These are phyloP conservation scores for Cadophora malorum DNA, from an alignment of 2,329 filamentous ascomycete genomes.

Conservation along the genomic window DNA sequence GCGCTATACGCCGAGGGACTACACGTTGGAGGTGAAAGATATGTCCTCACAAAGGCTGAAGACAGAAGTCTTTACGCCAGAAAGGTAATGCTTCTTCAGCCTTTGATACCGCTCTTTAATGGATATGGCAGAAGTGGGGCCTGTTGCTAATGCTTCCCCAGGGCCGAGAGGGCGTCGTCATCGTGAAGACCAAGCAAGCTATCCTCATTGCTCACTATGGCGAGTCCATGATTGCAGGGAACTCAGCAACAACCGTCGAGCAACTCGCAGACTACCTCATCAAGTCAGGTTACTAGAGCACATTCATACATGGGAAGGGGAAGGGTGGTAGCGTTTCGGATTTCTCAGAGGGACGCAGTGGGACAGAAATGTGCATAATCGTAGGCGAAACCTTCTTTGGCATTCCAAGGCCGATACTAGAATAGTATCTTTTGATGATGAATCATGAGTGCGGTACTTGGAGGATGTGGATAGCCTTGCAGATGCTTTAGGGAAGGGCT, in stretches of 20 bases:
- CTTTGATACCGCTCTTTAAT: background rate
- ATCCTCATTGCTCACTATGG: slow-evolving; percentile 88
- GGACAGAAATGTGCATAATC: slow-evolving; percentile 33
- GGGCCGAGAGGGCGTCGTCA: slow-evolving; percentile 81
- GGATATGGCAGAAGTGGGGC: background rate
- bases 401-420: slow-evolving; percentile 41
- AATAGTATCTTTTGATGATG: slow-evolving; percentile 38
- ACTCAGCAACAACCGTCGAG: slow-evolving; percentile 80
- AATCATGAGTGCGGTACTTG: slow-evolving; percentile 27
- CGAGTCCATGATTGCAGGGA: slow-evolving; percentile 74
- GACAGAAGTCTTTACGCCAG: slow-evolving; percentile 84
- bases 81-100: slow-evolving; percentile 64
- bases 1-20: slow-evolving; percentile 76
- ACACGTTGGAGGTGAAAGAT: slow-evolving; percentile 78
- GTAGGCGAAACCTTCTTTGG: slow-evolving; percentile 30
- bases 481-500: slow-evolving; percentile 24
- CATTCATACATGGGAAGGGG: background rate
- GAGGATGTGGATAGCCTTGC: slow-evolving; percentile 36
- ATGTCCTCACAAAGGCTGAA: slow-evolving; percentile 76
- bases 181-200: slow-evolving; percentile 87
- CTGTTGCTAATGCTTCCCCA: slow-evolving; percentile 44
- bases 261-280: slow-evolving; percentile 87
- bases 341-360: slow-evolving; percentile 19
- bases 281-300: slow-evolving; percentile 67
- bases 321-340: slow-evolving; percentile 18